A percentile compares a stretch with the other conserved stretches of the same genome.
phyloP scores from a whole-genome alignment of 176 grass and related monocot species.

The maize (Zea mays) region Zm-B73-REFERENCE-NAM-5.0 NC_050104.1:105847501-105848000 shows the following conservation, averaged over 20 bases:
- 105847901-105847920: slow-evolving; percentile 54
- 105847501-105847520: not conserved
- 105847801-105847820: slow-evolving; percentile 99
- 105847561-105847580: not conserved
- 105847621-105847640: not conserved
- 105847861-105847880: slow-evolving; percentile 43
- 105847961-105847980: slow-evolving; percentile 48
- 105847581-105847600: slow-evolving; percentile 16
- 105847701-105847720: slow-evolving; percentile 62
- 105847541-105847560: not conserved
- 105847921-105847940: slow-evolving; percentile 53
- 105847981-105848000: slow-evolving; percentile 54
- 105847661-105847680: slow-evolving; percentile 38
- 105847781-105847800: slow-evolving; percentile 99
- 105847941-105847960: slow-evolving; percentile 62
- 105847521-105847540: not conserved
- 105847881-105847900: slow-evolving; percentile 28
- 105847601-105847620: slow-evolving; percentile 12
- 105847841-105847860: slow-evolving; percentile 55
- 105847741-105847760: slow-evolving; percentile 93
- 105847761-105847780: slow-evolving; percentile 84
- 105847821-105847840: slow-evolving; percentile 72
- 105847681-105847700: slow-evolving; percentile 49
- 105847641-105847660: slow-evolving; percentile 28
- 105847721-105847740: slow-evolving; percentile 78